These are phyloP conservation scores for Waltiozyma sp. DNA, from an alignment of 1,139 yeast species.

Conservation along the genomic window DNA sequence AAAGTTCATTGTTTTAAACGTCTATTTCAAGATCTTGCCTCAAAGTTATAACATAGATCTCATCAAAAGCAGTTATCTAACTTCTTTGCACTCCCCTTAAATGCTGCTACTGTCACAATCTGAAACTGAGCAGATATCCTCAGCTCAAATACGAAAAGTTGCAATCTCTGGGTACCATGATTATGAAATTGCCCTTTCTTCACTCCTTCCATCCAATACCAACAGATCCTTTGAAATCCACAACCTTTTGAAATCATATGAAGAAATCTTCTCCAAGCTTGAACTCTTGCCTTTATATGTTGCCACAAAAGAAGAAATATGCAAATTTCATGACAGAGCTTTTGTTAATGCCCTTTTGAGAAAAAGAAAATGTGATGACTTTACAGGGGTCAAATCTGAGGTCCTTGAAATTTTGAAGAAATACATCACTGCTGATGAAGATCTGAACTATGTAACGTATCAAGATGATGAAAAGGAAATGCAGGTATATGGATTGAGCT, in stretches of 20 bases:
- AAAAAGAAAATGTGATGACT: background rate
- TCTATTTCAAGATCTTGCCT: too few species aligned
- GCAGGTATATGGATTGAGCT: slow-evolving; percentile 30
- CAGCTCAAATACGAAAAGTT: background rate
- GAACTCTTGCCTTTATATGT: background rate
- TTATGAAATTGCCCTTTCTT: background rate
- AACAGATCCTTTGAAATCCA: background rate
- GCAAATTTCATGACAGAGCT: background rate
- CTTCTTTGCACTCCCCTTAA: too few species aligned
- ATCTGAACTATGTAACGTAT: slow-evolving; percentile 1
- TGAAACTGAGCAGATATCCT: too few species aligned
- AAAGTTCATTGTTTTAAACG: too few species aligned
- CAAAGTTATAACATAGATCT: too few species aligned
- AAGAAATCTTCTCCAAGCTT: background rate
- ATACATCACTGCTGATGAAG: slow-evolving; percentile 3
- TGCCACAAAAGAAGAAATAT: background rate
- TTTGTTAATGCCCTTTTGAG: background rate
- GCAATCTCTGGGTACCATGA: background rate
- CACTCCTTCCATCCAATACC: background rate
- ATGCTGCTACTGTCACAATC: too few species aligned
- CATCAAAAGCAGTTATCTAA: too few species aligned
- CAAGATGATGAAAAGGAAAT: slow-evolving; percentile 7
- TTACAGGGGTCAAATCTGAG: background rate
- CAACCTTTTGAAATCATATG: background rate
- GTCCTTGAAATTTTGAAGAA: background rate